Evolutionary conservation across 2,329 filamentous ascomycete species (phyloP).

Genomic region (Epichloe coenophiala): DNA sequence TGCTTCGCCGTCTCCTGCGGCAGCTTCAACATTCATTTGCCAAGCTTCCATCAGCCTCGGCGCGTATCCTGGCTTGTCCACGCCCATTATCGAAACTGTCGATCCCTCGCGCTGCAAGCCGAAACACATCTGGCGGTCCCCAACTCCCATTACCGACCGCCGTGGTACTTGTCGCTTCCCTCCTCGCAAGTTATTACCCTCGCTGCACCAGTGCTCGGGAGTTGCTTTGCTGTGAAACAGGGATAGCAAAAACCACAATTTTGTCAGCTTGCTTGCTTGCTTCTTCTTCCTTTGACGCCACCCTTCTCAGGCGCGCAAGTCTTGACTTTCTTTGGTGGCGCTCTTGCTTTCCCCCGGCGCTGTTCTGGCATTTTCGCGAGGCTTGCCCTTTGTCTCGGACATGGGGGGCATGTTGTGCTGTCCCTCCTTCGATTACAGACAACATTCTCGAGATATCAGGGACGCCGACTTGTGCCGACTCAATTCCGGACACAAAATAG

Average conservation of each 20-base stretch:
- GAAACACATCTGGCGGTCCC: conserved; percentile 1
- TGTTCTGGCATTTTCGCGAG: neutral
- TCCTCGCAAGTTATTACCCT: neutral
- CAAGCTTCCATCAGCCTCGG: neutral
- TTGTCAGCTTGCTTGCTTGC: neutral
- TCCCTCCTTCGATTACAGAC: neutral
- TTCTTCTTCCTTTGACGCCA: neutral
- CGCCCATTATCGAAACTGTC: neutral
- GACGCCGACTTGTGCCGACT: neutral
- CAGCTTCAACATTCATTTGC: neutral
- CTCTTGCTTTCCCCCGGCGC: neutral
- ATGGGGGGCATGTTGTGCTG: neutral
- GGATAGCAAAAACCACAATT: neutral
- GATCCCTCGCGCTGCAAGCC: neutral
- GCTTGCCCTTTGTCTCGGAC: neutral
- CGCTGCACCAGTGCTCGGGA: neutral
- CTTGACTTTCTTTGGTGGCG: neutral
- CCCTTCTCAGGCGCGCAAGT: neutral
- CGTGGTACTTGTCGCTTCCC: neutral
- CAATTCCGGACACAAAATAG: neutral
- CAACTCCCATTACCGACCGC: neutral
- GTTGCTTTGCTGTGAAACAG: neutral
- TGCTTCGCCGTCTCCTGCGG: neutral
- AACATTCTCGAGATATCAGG: neutral
- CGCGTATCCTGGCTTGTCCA: neutral